Base-by-base conservation (phyloP, 2,329 filamentous ascomycete species). In the Pseudomassariella vexata region DNA sequence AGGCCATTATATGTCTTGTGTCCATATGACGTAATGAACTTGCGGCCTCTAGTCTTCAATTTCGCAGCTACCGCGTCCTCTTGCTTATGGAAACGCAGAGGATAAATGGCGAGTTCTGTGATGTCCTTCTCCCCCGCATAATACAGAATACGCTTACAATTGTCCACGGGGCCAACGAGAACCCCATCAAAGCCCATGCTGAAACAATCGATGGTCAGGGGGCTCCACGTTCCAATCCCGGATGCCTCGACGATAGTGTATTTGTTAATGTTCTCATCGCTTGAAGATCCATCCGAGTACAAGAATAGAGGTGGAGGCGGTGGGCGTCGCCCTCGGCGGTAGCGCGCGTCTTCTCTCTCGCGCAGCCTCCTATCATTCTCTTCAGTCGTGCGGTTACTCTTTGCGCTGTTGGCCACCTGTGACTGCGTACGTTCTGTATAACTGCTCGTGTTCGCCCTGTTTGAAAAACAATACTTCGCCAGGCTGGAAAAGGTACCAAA, bases 81-180 rank as follows among this genome's bases (percentile, higher is more conserved):
- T 6, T 32, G 11, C 12, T 28, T 14, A n/a, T 19, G 24, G 18
- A 36, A 36, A 10, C 20, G 29, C 12, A 33, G n/a, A 14, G 34
- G 34, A 16, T 33, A 36, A n/a, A 23, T 22, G 12, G 22, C 19
- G 8, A 36, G 12, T 8, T 36, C 34, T 6, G 18, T 32, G 14
- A 36, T 28, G 4, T 20, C 21, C 24, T 33, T 36, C 24, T 36
- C 19, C n/a, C 34, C 34, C 5, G 29, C 33, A 19, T 21, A 36
- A 11, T 23, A 18, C 19, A 7, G 11, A 20, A 37, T 24, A 11
- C 34, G 27, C 7, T 16, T 21, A 16, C 24, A 27, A 11, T 28
- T 37, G 12, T 32, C 23, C 9, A 33, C 20, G 5, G 35, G 35
- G 3, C 30, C 35, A 23, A 24, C 18, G 1, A 28, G n/a, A 3